Conservation (phyloP, 805 yeast species). For the Kodamaea neixiangensis region DNA sequence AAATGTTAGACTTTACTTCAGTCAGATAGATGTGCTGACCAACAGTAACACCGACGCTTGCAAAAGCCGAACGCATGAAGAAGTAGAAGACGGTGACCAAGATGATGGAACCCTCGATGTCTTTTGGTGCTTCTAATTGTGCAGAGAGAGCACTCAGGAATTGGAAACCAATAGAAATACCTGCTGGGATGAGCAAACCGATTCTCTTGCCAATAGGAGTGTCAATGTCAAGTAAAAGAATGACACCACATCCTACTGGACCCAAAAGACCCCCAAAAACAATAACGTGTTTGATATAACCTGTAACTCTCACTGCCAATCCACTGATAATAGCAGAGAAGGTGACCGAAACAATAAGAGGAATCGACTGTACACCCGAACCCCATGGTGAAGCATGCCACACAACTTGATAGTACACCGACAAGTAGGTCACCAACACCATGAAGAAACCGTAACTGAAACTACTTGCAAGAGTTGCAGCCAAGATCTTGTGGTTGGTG, state of each 20-base stretch:
- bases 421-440: constrained; percentile 11
- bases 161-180: constrained; percentile 18
- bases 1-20: constrained; percentile 86
- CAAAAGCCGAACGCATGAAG: constrained; percentile 10
- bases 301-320: constrained; percentile 11
- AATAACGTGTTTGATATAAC: constrained; percentile 14
- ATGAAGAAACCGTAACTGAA: constrained; percentile 15
- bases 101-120: constrained; percentile 14
- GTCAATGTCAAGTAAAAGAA: constrained; percentile 9
- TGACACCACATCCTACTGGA: constrained; percentile 11
- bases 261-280: constrained; percentile 14
- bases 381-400: constrained; percentile 12
- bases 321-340: constrained; percentile 15
- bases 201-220: constrained; percentile 10
- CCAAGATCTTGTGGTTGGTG: constrained; percentile 17
- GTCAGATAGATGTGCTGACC: constrained; percentile 4
- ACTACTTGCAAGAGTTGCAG: constrained; percentile 10
- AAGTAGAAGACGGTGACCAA: constrained; percentile 16
- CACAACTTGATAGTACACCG: constrained; percentile 18
- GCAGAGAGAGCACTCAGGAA: constrained; percentile 18
- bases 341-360: constrained; percentile 15
- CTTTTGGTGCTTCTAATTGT: constrained; percentile 19
- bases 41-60: not conserved
- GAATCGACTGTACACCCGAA: constrained; percentile 17
- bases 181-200: constrained; percentile 16